Evolutionary conservation across 257 asterid species (phyloP), one percentile per base, ranked within the genome.

Genomic region (Plantago ovata): DNA sequence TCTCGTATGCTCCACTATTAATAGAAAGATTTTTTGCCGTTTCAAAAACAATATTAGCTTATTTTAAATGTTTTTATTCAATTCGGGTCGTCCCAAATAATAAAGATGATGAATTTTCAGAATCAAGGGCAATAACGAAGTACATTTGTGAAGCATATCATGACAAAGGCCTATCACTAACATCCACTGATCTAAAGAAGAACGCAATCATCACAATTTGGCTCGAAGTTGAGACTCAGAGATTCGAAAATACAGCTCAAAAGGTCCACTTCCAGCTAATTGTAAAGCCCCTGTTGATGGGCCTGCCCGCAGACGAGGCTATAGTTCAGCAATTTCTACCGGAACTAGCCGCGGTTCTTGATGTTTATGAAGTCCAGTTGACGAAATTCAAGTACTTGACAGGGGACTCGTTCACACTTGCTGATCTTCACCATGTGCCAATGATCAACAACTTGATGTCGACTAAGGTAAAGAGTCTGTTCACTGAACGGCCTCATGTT

Each of bases 401-500:
- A 20, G 55, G 55, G 3, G 55, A 50, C 56, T 12, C 18, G 11
- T 50, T 20, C 19, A 50, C 56, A 11, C 56, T 50, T 50, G 56
- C 19, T 22, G 56, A 50, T 23, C 56, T 50, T 4, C 56, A 50
- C 4, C 56, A 50, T 16, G 56, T 50, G 18, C 56, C 38, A 10
- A 10, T 22, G 2, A 50, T 50, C n/a, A 50, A 23, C 38, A 50
- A 50, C 56, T 50, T 50, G 56, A 50, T 50, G 56, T 20, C 12
- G 38, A 50, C 38, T 11, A 22, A 44, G 22, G 69, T 40, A 12
- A 78, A 69, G 53, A 51, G 70, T 0, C 0, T 75, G n/a, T 81
- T 81, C 14, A 74, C 76, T 3, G 64, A 75, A 1, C 75, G 83
- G 13, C 82, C 84, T 10, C 86, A 44, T 50, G 94, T 84, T 10